Evolutionary conservation across 306 rosid species (phyloP).

Genomic region (Purshia tridentata): DNA sequence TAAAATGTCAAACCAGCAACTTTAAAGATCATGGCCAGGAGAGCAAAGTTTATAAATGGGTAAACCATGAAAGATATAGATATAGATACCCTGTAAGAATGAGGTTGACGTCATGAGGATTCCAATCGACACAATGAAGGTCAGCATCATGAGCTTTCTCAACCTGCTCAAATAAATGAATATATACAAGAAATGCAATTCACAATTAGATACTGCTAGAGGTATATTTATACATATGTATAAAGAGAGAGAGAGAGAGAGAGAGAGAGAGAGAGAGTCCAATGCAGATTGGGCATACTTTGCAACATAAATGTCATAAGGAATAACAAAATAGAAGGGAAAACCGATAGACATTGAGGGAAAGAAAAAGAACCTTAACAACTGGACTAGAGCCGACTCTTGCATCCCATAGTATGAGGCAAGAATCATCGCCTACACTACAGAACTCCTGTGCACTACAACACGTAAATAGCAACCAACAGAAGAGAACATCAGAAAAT

Average conservation of each 20-base stretch:
- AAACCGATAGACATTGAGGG: not conserved
- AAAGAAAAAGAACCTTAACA: conserved; percentile 49
- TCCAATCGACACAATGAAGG: conserved; percentile 95
- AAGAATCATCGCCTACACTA: conserved; percentile 88
- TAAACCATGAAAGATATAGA: not conserved
- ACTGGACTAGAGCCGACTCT: conserved; percentile 68
- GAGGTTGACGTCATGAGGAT: conserved; percentile 81
- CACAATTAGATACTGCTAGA: not conserved
- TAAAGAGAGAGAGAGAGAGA: too few species aligned
- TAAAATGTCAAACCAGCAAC: not conserved
- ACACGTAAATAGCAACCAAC: conserved; percentile 1
- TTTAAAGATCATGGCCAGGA: not conserved
- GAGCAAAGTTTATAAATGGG: not conserved
- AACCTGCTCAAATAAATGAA: conserved; percentile 54
- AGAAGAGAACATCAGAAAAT: conserved; percentile 9
- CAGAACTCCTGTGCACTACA: conserved; percentile 48
- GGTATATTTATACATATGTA: not conserved
- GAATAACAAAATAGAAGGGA: not conserved
- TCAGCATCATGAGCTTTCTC: conserved; percentile 92
- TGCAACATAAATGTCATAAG: not conserved
- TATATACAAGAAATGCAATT: not conserved
- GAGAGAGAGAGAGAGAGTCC: not conserved
- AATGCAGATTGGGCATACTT: not conserved
- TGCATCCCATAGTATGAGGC: conserved; percentile 91
- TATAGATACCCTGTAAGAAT: conserved; percentile 76